Percentiles rank a stretch among this genome's conserved stretches.
phyloP scores from a whole-genome alignment of 139 green algal genomes.

The Astrephomene gubernaculifera region DNA sequence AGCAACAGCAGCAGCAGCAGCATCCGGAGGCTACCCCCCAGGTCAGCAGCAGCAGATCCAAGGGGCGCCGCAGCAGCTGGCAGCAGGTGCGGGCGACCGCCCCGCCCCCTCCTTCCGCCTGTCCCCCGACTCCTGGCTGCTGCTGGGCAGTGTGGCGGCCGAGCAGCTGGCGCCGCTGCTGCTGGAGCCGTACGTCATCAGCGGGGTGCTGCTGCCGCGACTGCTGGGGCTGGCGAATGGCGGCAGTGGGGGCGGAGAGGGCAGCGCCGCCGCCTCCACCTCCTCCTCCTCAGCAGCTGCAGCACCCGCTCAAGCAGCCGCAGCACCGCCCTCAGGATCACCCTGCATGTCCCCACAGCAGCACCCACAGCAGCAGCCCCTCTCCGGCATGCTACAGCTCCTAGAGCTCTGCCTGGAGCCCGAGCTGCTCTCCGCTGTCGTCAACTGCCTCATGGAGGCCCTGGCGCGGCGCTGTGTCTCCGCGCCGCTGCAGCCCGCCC shows the following conservation, averaged over 20 bases:
- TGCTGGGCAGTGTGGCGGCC: conserved; percentile 52
- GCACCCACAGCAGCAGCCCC: background rate
- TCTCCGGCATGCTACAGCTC: conserved; percentile 27
- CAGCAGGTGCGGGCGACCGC: too few species aligned
- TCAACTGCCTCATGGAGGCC: conserved; percentile 36
- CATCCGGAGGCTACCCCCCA: too few species aligned
- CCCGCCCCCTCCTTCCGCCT: conserved; percentile 39
- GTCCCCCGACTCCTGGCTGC: conserved; percentile 47
- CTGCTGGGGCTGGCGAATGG: conserved; percentile 13
- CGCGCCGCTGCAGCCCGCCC: conserved; percentile 39
- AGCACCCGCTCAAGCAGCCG: too few species aligned
- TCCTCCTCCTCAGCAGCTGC: too few species aligned
- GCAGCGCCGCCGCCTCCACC: background rate
- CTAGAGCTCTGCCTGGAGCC: conserved; percentile 48
- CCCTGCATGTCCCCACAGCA: too few species aligned
- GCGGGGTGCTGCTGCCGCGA: background rate
- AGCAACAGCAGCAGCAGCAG: conserved; percentile 3
- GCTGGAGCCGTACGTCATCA: conserved; percentile 26
- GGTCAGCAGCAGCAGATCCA: background rate
- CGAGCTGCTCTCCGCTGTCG: conserved; percentile 27
- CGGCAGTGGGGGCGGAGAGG: too few species aligned
- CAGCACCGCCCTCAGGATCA: background rate
- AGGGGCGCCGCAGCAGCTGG: too few species aligned
- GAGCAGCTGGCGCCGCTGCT: conserved; percentile 48
- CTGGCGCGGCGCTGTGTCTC: conserved; percentile 42